Conservation (phyloP, 768 basidiomycete genomes). For the Kockovaella imperatae region DNA sequence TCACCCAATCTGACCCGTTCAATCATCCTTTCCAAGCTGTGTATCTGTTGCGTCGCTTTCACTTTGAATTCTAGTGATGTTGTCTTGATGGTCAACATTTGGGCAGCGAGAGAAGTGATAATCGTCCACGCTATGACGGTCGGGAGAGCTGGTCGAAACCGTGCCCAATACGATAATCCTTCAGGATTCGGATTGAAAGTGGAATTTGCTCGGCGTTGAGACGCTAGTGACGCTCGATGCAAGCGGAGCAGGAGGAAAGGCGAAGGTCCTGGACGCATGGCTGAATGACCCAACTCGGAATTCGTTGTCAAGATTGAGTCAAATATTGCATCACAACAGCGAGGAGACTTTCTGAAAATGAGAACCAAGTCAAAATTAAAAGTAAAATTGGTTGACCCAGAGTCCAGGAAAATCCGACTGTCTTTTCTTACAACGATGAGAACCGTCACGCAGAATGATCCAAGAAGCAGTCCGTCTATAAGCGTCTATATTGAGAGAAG, state of each 20-base stretch:
- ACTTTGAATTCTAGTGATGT: neutral
- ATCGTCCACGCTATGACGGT: neutral
- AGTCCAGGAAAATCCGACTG: too few relatives aligned
- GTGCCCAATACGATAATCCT: too few relatives aligned
- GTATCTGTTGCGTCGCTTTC: neutral
- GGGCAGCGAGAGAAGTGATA: neutral
- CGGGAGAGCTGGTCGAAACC: neutral
- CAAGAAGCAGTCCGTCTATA: too few relatives aligned
- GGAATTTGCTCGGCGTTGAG: neutral
- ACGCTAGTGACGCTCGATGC: neutral
- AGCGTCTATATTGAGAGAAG: too few relatives aligned
- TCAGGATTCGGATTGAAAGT: neutral
- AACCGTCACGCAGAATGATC: too few relatives aligned
- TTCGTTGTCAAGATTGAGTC: too few relatives aligned
- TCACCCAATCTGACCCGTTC: neutral
- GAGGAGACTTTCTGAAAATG: too few relatives aligned
- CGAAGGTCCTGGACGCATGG: slow-evolving; percentile 1
- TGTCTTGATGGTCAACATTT: neutral
- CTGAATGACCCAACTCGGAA: too few relatives aligned
- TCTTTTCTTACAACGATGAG: too few relatives aligned
- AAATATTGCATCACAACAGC: too few relatives aligned
- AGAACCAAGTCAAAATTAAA: too few relatives aligned
- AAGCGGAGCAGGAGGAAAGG: neutral
- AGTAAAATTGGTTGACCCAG: too few relatives aligned
- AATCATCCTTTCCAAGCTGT: neutral